Evolutionary conservation across 345 rosid species (phyloP).

Genomic region (Citrus unshiu): DNA sequence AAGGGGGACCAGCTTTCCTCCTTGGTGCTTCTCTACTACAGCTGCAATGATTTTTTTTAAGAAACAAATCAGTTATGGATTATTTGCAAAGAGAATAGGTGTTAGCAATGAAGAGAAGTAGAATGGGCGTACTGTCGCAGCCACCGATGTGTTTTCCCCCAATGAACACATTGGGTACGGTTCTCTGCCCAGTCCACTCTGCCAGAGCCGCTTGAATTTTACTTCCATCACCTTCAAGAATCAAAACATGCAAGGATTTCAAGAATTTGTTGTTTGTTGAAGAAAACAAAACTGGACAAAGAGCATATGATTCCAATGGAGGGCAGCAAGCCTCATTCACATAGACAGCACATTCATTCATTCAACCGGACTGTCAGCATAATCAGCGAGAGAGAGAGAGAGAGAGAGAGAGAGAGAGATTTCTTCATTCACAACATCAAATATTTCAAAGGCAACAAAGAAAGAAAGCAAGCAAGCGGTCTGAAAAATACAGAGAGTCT

Average conservation of each 20-base stretch:
- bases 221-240: conserved; percentile 39
- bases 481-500: too few relatives aligned
- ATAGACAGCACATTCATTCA: not conserved
- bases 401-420: not conserved
- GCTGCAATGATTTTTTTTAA: conserved; percentile 29
- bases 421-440: not conserved
- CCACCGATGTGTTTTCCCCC: conserved; percentile 69
- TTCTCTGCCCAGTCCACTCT: conserved; percentile 59
- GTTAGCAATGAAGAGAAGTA: not conserved
- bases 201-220: conserved; percentile 48
- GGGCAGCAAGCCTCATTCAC: not conserved
- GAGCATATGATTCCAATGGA: not conserved
- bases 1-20: conserved; percentile 52
- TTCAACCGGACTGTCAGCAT: not conserved
- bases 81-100: not conserved
- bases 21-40: conserved; percentile 41
- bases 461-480: too few relatives aligned
- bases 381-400: not conserved
- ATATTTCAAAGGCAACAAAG: not conserved
- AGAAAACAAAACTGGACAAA: not conserved
- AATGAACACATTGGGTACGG: conserved; percentile 69
- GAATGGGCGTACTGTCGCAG: conserved; percentile 47
- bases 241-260: not conserved
- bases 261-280: not conserved
- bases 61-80: not conserved